Percentiles rank a stretch among this genome's conserved stretches.
phyloP scores from a whole-genome alignment of 768 basidiomycete species.

The Strobilomyces echinocephalus region DNA sequence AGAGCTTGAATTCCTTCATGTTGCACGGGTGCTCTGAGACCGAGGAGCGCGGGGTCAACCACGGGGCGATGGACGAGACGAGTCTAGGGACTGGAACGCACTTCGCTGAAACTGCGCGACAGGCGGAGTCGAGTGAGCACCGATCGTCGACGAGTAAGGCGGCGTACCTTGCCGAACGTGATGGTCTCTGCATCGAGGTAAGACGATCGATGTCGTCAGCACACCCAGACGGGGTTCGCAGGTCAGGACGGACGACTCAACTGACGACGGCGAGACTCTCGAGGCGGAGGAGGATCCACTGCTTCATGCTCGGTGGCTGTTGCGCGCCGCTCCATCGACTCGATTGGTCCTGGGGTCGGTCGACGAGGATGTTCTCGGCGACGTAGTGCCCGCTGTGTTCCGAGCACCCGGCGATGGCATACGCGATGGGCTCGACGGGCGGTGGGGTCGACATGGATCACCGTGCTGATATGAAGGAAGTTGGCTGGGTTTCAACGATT shows the following conservation, averaged over 20 bases:
- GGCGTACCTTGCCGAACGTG: conserved; percentile 73
- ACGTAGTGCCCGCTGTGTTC: conserved; percentile 67
- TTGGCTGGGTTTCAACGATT: no score
- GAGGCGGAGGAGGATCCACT: conserved; percentile 69
- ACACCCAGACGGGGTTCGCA: neutral
- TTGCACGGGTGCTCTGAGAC: conserved; percentile 75
- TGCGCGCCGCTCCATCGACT: conserved; percentile 76
- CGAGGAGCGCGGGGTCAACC: neutral
- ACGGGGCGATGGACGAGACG: neutral
- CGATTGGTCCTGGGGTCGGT: conserved; percentile 45
- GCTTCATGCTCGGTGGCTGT: conserved; percentile 49
- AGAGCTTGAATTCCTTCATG: conserved; percentile 77
- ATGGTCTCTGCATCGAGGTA: conserved; percentile 47
- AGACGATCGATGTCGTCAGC: neutral
- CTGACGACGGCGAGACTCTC: conserved; percentile 61
- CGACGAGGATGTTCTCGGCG: conserved; percentile 63
- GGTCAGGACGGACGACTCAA: conserved; percentile 35
- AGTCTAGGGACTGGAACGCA: conserved; percentile 7
- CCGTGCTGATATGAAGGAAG: no score
- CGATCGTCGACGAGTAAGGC: neutral
- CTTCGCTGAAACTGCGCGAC: conserved; percentile 25
- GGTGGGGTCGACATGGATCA: no score
- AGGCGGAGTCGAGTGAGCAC: neutral
- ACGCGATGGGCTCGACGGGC: conserved; percentile 33
- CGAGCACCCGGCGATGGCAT: conserved; percentile 56